A percentile compares a stretch with the other conserved stretches of the same genome.
phyloP scores from a whole-genome alignment of 1,284 basidiomycete genomes.

The Papiliotrema terrestris region DNA sequence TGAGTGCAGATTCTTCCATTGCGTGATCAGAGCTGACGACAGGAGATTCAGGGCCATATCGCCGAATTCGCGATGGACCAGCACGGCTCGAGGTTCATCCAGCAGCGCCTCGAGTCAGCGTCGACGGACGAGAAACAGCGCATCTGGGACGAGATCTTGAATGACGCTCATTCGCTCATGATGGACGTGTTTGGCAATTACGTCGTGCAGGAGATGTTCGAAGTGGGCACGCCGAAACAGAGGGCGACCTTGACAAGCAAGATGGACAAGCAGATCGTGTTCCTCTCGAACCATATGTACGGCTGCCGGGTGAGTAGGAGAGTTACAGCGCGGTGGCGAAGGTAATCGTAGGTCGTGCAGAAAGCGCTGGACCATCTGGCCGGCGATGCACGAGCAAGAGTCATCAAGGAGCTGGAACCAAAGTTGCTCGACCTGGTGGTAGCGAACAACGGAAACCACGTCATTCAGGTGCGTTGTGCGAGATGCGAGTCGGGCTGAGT shows the following conservation, averaged over 20 bases:
- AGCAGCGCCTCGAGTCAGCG: constrained; percentile 75
- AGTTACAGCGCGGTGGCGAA: not conserved
- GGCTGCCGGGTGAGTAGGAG: constrained; percentile 61
- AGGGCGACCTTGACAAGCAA: constrained; percentile 66
- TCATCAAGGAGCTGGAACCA: constrained; percentile 76
- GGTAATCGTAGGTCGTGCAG: constrained; percentile 35
- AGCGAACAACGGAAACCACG: constrained; percentile 94
- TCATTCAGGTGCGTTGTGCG: constrained; percentile 54
- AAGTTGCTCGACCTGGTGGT: constrained; percentile 84
- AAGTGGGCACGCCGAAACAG: constrained; percentile 76
- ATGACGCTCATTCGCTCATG: constrained; percentile 74
- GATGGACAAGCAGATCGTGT: constrained; percentile 76
- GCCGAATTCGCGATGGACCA: constrained; percentile 95
- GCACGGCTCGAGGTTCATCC: constrained; percentile 85
- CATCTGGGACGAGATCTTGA: constrained; percentile 89
- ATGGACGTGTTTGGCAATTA: constrained; percentile 98
- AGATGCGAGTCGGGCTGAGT: constrained; percentile 5
- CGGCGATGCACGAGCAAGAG: constrained; percentile 68
- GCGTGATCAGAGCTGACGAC: not conserved
- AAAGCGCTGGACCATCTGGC: constrained; percentile 81
- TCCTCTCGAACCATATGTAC: constrained; percentile 87
- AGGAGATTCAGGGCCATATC: constrained; percentile 77
- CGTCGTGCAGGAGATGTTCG: constrained; percentile 91
- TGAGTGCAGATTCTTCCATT: constrained; percentile 42
- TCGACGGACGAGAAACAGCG: constrained; percentile 70